These are phyloP conservation scores for Coemansia sp. DNA, from an alignment of 192 early-diverging fungal species.

Conservation along the genomic window DNA sequence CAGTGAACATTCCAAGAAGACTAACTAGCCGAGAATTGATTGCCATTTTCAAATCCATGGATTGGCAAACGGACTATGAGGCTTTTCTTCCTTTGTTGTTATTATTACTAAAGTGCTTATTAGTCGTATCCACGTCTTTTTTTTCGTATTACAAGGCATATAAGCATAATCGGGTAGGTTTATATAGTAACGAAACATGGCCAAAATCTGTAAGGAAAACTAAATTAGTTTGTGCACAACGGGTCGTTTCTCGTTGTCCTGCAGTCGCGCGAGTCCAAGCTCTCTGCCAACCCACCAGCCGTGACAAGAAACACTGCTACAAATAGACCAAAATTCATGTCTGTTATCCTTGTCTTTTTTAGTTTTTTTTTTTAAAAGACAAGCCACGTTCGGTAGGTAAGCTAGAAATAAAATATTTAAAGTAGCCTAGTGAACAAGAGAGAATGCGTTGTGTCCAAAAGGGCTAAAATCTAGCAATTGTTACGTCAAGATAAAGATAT, in stretches of 20 bases:
- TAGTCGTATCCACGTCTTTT: neutral
- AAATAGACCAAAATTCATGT: slow-evolving; percentile 9
- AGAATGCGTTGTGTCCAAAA: neutral
- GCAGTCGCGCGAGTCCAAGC: slow-evolving; percentile 32
- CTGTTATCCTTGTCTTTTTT: neutral
- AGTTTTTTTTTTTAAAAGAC: neutral
- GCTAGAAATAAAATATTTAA: neutral
- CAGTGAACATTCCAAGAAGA: neutral
- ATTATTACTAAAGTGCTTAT: neutral
- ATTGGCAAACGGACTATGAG: neutral
- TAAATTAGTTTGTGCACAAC: slow-evolving; percentile 32
- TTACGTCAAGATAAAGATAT: neutral
- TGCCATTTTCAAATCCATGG: neutral
- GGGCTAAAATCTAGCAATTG: neutral
- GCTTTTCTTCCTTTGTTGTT: neutral
- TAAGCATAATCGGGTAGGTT: no score
- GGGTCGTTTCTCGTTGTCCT: slow-evolving; percentile 51
- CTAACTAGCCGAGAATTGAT: neutral
- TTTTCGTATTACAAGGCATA: neutral
- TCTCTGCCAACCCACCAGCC: slow-evolving; percentile 6
- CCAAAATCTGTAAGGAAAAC: neutral
- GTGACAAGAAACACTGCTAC: slow-evolving; percentile 6
- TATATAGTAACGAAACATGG: neutral
- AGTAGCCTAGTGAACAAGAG: neutral
- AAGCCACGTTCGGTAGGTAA: neutral